Evolutionary conservation across 1,139 yeast species (phyloP).

Genomic region (Suhomyces ambrosiae): DNA sequence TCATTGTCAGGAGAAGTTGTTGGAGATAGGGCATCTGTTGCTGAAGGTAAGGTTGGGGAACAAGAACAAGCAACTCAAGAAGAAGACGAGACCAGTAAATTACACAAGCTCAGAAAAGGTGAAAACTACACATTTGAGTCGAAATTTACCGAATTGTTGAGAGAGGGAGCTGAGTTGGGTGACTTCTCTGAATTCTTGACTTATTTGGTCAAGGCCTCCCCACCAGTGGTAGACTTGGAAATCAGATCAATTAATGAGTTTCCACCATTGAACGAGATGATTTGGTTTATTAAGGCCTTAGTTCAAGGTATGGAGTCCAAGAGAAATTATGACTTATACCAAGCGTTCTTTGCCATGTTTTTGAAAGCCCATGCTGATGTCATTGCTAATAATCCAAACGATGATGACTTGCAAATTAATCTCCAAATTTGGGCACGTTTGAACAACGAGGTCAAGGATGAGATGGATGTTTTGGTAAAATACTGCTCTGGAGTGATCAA

Average conservation of each 20-base stretch:
- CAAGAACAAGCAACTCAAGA: constrained; percentile 15
- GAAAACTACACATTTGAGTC: constrained; percentile 59
- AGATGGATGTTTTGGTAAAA: constrained; percentile 70
- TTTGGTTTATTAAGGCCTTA: constrained; percentile 66
- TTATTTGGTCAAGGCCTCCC: constrained; percentile 65
- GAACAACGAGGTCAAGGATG: constrained; percentile 46
- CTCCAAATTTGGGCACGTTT: constrained; percentile 52
- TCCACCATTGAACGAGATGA: constrained; percentile 66
- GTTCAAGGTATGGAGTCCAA: constrained; percentile 59
- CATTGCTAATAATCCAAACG: constrained; percentile 50
- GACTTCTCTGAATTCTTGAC: constrained; percentile 55
- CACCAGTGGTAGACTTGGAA: constrained; percentile 82
- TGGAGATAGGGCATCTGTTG: constrained; percentile 68
- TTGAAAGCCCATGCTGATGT: constrained; percentile 84
- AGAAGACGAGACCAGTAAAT: constrained; percentile 26
- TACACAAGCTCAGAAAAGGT: constrained; percentile 30
- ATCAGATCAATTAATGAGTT: constrained; percentile 73
- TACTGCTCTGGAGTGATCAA: constrained; percentile 83
- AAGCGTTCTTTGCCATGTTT: constrained; percentile 78
- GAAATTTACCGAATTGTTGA: constrained; percentile 66
- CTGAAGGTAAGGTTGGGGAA: constrained; percentile 45
- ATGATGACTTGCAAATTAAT: constrained; percentile 40
- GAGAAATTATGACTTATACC: constrained; percentile 65
- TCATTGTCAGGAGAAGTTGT: constrained; percentile 63
- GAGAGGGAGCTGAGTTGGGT: constrained; percentile 45